Evolutionary conservation across 176 grass and related monocot genomes (phyloP).

Genomic region (Oryza punctata): DNA sequence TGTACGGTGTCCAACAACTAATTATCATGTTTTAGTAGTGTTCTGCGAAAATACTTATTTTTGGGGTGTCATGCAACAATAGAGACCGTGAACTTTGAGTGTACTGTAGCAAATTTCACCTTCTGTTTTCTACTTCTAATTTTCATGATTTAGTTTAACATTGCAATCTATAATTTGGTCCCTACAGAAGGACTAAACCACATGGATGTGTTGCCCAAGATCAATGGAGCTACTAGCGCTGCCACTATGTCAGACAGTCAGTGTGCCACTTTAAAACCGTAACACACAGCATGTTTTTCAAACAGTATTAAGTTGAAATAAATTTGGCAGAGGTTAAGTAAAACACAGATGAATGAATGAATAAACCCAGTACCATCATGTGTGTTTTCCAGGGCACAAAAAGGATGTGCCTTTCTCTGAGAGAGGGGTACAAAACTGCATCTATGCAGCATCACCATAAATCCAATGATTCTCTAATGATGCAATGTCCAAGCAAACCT

Average conservation of each 20-base stretch:
- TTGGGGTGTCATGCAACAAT: no score
- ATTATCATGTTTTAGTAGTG: no score
- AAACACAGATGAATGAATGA: neutral
- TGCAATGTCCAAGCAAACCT: slow-evolving; percentile 5
- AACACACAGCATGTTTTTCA: neutral
- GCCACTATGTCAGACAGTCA: neutral
- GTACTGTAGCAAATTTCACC: no score
- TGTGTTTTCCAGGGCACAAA: neutral
- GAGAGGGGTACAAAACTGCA: neutral
- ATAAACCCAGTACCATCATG: neutral
- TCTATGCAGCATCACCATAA: no score
- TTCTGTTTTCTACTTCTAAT: no score
- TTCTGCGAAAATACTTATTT: no score
- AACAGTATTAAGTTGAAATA: neutral
- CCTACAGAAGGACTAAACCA: neutral
- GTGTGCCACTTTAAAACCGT: no score
- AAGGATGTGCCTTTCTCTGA: neutral
- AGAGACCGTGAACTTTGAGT: no score
- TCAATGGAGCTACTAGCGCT: neutral
- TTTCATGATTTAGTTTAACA: neutral
- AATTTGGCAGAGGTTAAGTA: neutral
- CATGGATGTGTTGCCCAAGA: neutral
- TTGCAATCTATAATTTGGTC: neutral
- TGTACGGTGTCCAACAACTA: no score
- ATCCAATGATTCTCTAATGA: neutral